Conservation (phyloP, 768 basidiomycete species). For the Coprinellus aureogranulatus region DNA sequence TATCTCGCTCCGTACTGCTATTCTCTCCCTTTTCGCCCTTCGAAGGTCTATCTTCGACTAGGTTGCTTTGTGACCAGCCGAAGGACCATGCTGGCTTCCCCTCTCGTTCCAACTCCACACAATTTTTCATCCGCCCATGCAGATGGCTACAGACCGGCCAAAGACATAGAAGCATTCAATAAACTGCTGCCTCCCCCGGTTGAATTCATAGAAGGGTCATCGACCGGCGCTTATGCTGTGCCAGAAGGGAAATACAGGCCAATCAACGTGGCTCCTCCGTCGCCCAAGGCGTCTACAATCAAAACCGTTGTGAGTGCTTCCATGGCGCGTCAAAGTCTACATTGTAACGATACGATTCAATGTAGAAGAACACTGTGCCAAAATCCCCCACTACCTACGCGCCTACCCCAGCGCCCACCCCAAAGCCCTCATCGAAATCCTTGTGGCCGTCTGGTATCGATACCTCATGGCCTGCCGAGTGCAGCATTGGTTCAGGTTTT, state of each 20-base stretch:
- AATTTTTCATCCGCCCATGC: slow-evolving; percentile 52
- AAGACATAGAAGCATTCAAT: slow-evolving; percentile 73
- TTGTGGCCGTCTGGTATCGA: slow-evolving; percentile 48
- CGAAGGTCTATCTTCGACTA: background rate
- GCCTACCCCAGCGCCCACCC: slow-evolving; percentile 20
- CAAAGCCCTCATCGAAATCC: slow-evolving; percentile 21
- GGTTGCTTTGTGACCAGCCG: slow-evolving; percentile 12
- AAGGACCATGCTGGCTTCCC: slow-evolving; percentile 64
- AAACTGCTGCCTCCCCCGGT: slow-evolving; percentile 76
- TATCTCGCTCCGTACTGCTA: background rate
- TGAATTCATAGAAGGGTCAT: slow-evolving; percentile 83
- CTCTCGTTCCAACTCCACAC: slow-evolving; percentile 49
- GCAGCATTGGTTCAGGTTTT: slow-evolving; percentile 58
- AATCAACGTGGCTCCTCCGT: slow-evolving; percentile 63
- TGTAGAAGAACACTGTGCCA: slow-evolving; percentile 14
- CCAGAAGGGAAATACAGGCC: slow-evolving; percentile 78
- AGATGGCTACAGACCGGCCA: slow-evolving; percentile 64
- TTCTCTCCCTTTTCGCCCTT: background rate
- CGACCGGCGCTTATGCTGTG: slow-evolving; percentile 68
- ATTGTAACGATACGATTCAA: background rate
- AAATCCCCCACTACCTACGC: slow-evolving; percentile 15
- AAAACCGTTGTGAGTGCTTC: slow-evolving; percentile 35
- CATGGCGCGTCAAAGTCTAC: background rate
- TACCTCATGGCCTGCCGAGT: slow-evolving; percentile 56
- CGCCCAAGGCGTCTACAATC: slow-evolving; percentile 32